Base-by-base conservation (phyloP, 164 flowering plant species). In the Stephania yunnanensis region DNA sequence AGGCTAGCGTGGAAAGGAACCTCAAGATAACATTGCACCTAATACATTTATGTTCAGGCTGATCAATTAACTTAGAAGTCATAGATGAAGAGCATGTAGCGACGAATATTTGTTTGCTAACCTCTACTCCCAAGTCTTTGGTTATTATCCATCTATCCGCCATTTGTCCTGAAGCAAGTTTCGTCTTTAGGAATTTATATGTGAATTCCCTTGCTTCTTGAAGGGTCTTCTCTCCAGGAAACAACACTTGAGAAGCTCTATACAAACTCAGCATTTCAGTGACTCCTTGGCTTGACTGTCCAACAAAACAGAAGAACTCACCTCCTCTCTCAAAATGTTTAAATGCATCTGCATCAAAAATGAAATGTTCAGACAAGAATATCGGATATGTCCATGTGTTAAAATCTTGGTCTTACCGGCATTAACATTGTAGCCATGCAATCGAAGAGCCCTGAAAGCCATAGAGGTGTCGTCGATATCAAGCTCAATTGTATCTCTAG, bases 391-490 rank as follows among this genome's bases (percentile, higher is more conserved):
- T 20, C 8, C 46, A 6, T 17, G 50, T 44, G 25, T 19, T 61
- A 61, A 44, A 19, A 46, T 71, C 58, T 5, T 22, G 25, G 7
- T 31, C 10, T 79, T 83, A 95, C 99, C 92, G 2, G 95, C 81
- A 63, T 92, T 87, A 65, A 95, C 91, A 0, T 89, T 79, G 70
- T 89, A 83, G 5, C 99, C 99, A 79, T 92, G 91, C 46, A 91
- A 70, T 58, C 99, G 80, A 12, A 93, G 79, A 9, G 91, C 80
- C 81, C 98, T 85, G 73, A 95, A 95, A 9, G 83, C 98, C 99
- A 93, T 91, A 42, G 98, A 88, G 0, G 99, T 95, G 75, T 95
- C 99, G 70, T 95, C 99, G 22, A 93, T 84, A 70, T 95, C 99
- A 1, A 81, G 79, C 58, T 93, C 92, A 1, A 11, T 11, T 0